A percentile compares a stretch with the other conserved stretches of the same genome.
These are phyloP conservation scores for Penicillium dipodomyicola DNA, from an alignment of 495 filamentous ascomycete species.

Conservation along the genomic window DNA sequence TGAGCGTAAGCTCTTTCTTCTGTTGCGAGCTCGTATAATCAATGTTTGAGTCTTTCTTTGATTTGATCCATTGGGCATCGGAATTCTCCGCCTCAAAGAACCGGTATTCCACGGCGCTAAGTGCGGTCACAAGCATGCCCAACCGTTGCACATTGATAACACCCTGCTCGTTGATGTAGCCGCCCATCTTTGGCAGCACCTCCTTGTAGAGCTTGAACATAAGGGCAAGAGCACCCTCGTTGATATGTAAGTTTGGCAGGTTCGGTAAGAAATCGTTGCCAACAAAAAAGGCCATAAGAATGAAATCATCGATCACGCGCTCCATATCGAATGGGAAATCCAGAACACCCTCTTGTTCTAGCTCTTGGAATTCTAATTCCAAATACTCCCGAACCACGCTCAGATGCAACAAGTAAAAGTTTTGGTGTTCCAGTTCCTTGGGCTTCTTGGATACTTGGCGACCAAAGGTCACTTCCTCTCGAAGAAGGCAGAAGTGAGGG, in stretches of 20 bases:
- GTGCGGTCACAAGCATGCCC: constrained; percentile 72
- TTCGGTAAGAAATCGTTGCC: constrained; percentile 99
- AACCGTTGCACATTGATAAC: constrained; percentile 83
- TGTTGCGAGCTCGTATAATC: constrained; percentile 59
- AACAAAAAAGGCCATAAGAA: constrained; percentile 99
- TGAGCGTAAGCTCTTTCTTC: constrained; percentile 64
- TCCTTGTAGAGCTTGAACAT: constrained; percentile 98
- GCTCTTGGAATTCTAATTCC: constrained; percentile 92
- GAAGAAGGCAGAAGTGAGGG: constrained; percentile 94
- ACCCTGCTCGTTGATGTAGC: constrained; percentile 95
- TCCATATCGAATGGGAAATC: constrained; percentile 90
- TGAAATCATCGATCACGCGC: constrained; percentile 97
- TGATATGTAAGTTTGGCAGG: constrained; percentile 94
- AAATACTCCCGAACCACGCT: constrained; percentile 97
- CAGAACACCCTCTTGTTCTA: constrained; percentile 73
- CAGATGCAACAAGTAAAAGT: constrained; percentile 96
- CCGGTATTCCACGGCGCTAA: constrained; percentile 80
- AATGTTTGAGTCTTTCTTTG: constrained; percentile 54
- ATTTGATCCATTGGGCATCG: constrained; percentile 88
- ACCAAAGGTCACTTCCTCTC: constrained; percentile 98
- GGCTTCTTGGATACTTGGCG: constrained; percentile 78
- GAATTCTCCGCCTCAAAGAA: constrained; percentile 88
- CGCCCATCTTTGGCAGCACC: constrained; percentile 79
- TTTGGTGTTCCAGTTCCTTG: constrained; percentile 97
- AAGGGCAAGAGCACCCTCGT: constrained; percentile 89